phyloP scores from a whole-genome alignment of 306 rosid species.

The Alnus glutinosa region DNA sequence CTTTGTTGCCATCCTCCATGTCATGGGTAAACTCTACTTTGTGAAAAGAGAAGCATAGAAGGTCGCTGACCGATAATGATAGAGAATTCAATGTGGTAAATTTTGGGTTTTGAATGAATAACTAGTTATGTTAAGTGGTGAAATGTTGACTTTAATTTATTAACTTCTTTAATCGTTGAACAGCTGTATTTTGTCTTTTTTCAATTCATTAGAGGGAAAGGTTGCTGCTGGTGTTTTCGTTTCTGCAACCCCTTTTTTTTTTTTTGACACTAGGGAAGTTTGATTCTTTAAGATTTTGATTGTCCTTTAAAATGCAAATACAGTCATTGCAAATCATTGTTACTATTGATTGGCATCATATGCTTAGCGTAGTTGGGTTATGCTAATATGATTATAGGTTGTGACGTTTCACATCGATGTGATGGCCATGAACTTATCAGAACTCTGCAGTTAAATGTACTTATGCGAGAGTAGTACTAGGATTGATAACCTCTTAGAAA shows the following conservation, averaged over 20 bases:
- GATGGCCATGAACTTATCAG: no score
- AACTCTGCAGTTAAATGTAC: no score
- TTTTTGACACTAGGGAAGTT: background rate
- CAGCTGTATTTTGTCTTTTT: background rate
- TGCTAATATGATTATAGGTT: no score
- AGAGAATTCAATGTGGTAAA: conserved; percentile 8
- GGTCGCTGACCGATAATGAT: background rate
- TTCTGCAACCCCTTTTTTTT: background rate
- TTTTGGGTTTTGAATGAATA: conserved; percentile 26
- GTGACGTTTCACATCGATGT: no score
- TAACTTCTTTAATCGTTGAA: background rate
- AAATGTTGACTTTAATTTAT: conserved; percentile 22
- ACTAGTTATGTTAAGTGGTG: background rate
- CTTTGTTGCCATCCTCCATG: conserved; percentile 90
- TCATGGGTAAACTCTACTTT: conserved; percentile 90
- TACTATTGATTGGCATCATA: background rate
- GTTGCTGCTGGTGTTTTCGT: background rate
- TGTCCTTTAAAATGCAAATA: background rate
- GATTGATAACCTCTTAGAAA: no score
- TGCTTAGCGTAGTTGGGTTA: background rate
- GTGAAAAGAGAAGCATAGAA: conserved; percentile 67
- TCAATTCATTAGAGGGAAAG: background rate
- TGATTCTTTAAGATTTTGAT: background rate
- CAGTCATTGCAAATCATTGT: background rate
- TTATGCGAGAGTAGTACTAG: no score